phyloP scores from a whole-genome alignment of 768 basidiomycete genomes.

The Sutorius australiensis region DNA sequence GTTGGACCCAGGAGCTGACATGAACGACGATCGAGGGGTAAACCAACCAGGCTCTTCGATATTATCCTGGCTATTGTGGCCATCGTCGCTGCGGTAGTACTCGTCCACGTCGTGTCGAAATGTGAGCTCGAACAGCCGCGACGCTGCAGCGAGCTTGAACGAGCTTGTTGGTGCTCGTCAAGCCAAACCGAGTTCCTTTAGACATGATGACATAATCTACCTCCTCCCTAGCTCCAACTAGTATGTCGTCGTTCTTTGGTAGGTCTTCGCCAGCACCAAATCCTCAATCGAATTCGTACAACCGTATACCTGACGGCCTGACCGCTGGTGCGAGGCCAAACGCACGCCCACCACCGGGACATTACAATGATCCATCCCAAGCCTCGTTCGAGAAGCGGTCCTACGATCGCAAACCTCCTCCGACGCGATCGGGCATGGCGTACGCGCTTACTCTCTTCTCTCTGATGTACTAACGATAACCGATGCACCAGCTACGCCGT shows the following conservation, averaged over 20 bases:
- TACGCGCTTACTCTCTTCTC: background rate
- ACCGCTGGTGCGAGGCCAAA: slow-evolving; percentile 34
- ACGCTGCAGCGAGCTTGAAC: background rate
- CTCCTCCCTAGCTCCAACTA: background rate
- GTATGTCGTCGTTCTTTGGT: slow-evolving; percentile 45
- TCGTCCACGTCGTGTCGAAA: background rate
- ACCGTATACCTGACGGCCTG: slow-evolving; percentile 40
- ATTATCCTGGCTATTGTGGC: slow-evolving; percentile 9
- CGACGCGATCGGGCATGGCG: slow-evolving; percentile 32
- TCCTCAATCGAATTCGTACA: slow-evolving; percentile 40
- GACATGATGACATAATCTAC: slow-evolving; percentile 21
- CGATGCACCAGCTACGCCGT: slow-evolving; percentile 46
- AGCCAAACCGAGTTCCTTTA: background rate
- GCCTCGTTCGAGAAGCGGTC: slow-evolving; percentile 49
- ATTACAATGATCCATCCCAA: slow-evolving; percentile 52
- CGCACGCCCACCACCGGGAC: slow-evolving; percentile 36
- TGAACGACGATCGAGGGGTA: slow-evolving; percentile 40
- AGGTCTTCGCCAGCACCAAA: slow-evolving; percentile 29
- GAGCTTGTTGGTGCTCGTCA: background rate
- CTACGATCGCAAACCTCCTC: slow-evolving; percentile 40
- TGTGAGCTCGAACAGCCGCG: background rate
- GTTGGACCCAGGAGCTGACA: slow-evolving; percentile 48
- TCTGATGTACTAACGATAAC: background rate
- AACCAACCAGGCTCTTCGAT: slow-evolving; percentile 17
- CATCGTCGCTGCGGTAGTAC: slow-evolving; percentile 4